These are phyloP conservation scores for Gloeopeniophorella convolvens DNA, from an alignment of 768 basidiomycete species.

Conservation along the genomic window DNA sequence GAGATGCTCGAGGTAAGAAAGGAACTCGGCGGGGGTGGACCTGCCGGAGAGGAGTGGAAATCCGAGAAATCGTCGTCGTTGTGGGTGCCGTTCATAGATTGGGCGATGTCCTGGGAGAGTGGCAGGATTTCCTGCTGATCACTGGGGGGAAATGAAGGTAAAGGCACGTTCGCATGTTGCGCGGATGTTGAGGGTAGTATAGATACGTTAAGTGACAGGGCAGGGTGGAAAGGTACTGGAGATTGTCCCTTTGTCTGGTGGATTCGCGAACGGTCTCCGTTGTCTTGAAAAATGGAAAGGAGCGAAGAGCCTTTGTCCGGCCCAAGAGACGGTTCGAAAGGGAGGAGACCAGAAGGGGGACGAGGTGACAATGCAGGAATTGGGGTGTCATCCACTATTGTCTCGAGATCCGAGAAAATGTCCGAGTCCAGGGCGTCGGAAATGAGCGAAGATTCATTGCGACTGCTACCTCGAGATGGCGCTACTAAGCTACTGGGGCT, in stretches of 20 bases:
- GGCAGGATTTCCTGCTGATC: neutral
- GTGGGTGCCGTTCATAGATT: neutral
- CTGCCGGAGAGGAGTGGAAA: slow-evolving; percentile 33
- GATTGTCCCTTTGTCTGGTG: too few species aligned
- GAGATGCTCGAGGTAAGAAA: too few species aligned
- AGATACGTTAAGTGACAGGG: slow-evolving; percentile 14
- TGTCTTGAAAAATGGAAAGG: too few species aligned
- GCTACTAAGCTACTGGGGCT: neutral
- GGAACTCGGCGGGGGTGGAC: slow-evolving; percentile 8
- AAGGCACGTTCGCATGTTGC: neutral
- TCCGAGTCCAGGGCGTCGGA: neutral
- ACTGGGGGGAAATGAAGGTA: neutral
- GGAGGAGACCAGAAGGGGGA: too few species aligned
- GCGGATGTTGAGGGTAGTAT: slow-evolving; percentile 18
- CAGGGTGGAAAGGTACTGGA: too few species aligned
- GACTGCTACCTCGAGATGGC: neutral
- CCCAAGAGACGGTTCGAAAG: too few species aligned
- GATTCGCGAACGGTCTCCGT: too few species aligned
- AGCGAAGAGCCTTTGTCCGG: too few species aligned
- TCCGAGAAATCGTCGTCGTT: slow-evolving; percentile 47
- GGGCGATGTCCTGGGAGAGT: neutral
- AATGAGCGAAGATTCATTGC: neutral
- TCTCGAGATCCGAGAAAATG: neutral
- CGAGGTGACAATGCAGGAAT: neutral
- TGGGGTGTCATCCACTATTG: neutral